Evolutionary conservation across 2,329 filamentous ascomycete genomes (phyloP).

Genomic region (Colletotrichum endophyticum): DNA sequence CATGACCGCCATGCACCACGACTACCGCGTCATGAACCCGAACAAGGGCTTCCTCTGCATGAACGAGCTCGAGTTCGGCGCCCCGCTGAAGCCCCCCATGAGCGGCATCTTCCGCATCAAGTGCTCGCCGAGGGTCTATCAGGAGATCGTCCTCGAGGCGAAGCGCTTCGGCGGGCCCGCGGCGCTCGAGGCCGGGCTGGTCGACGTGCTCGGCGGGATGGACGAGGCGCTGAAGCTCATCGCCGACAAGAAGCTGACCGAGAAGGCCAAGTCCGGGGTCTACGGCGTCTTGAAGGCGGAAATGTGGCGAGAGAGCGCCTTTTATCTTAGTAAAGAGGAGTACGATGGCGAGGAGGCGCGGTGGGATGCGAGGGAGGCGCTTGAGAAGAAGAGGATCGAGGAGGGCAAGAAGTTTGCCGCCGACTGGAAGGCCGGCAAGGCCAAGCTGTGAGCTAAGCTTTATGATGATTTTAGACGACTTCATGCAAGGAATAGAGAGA

Average conservation of each 20-base stretch:
- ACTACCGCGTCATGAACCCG: slow-evolving; percentile 80
- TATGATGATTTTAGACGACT: not conserved
- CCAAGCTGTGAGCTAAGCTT: slow-evolving; percentile 37
- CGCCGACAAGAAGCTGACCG: slow-evolving; percentile 59
- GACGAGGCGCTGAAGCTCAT: slow-evolving; percentile 68
- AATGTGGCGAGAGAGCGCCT: slow-evolving; percentile 73
- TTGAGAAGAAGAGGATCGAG: slow-evolving; percentile 46
- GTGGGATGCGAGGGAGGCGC: slow-evolving; percentile 47
- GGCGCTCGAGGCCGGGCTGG: slow-evolving; percentile 69
- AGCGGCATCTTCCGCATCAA: slow-evolving; percentile 76
- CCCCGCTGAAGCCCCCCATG: slow-evolving; percentile 77
- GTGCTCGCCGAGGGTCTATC: slow-evolving; percentile 55
- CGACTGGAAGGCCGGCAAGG: slow-evolving; percentile 38
- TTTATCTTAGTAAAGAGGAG: slow-evolving; percentile 57
- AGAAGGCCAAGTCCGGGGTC: slow-evolving; percentile 68
- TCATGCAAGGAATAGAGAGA: not conserved
- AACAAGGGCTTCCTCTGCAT: slow-evolving; percentile 76
- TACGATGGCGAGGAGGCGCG: slow-evolving; percentile 55
- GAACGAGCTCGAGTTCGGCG: slow-evolving; percentile 83
- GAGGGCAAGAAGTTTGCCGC: slow-evolving; percentile 56
- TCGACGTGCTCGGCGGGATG: slow-evolving; percentile 70
- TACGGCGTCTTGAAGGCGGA: slow-evolving; percentile 77
- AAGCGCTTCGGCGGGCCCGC: slow-evolving; percentile 67
- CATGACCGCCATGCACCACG: slow-evolving; percentile 82
- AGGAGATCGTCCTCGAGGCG: slow-evolving; percentile 75